phyloP scores from a whole-genome alignment of 2,329 filamentous ascomycete genomes.

The Teratosphaeria pseudoeucalypti region DNA sequence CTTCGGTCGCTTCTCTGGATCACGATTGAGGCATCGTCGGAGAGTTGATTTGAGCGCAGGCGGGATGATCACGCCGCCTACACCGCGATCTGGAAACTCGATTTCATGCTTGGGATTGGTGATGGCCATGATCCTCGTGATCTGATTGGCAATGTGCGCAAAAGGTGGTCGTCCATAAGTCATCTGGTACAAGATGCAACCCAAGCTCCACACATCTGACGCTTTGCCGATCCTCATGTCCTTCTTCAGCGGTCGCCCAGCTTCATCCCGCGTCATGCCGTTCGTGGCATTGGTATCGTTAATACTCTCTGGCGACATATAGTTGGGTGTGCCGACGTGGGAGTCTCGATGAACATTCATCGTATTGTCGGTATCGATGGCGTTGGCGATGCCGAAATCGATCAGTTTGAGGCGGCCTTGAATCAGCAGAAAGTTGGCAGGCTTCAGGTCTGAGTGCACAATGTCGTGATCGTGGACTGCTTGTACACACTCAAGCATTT shows the following conservation, averaged over 20 bases:
- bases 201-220: conserved; percentile 89
- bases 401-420: conserved; percentile 88
- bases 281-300: conserved; percentile 65
- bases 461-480: conserved; percentile 84
- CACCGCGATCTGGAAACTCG: conserved; percentile 58
- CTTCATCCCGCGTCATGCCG: conserved; percentile 26
- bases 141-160: conserved; percentile 77
- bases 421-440: conserved; percentile 91
- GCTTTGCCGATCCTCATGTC: conserved; percentile 94
- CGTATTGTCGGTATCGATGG: conserved; percentile 89
- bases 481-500: conserved; percentile 93
- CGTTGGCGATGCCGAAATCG: conserved; percentile 96
- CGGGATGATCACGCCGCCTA: conserved; percentile 52
- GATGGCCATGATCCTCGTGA: conserved; percentile 77
- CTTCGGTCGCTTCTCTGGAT: conserved; percentile 46
- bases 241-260: conserved; percentile 47
- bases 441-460: conserved; percentile 93
- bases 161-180: conserved; percentile 95
- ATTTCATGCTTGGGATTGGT: conserved; percentile 67
- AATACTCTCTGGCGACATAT: conserved; percentile 94
- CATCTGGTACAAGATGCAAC: conserved; percentile 97
- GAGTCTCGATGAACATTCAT: conserved; percentile 95
- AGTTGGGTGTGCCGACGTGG: conserved; percentile 92
- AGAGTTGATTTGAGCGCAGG: conserved; percentile 46
- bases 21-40: conserved; percentile 48